Conservation (phyloP, 2,329 filamentous ascomycete species). For the Passalora sequoiae region DNA sequence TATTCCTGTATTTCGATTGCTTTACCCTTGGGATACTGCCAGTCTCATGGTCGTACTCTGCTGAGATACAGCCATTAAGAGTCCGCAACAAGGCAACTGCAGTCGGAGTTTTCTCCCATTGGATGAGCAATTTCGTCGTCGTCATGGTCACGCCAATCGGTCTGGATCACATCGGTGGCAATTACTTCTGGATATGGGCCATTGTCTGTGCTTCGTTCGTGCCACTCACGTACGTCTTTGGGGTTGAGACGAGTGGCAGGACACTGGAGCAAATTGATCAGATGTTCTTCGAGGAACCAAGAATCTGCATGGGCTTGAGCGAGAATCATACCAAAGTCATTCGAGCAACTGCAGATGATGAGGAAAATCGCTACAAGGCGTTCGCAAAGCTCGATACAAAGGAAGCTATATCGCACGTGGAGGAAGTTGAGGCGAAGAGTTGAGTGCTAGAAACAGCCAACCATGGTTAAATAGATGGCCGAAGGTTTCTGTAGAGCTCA, state of each 20-base stretch:
- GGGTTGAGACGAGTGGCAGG: constrained; percentile 29
- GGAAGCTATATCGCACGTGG: not conserved
- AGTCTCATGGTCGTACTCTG: constrained; percentile 39
- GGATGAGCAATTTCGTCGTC: constrained; percentile 45
- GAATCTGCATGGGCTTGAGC: constrained; percentile 33
- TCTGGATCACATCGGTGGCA: constrained; percentile 37
- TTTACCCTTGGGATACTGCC: constrained; percentile 49
- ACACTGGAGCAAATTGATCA: constrained; percentile 27
- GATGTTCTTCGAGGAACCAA: constrained; percentile 33
- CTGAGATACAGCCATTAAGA: constrained; percentile 46
- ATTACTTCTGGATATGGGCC: constrained; percentile 53
- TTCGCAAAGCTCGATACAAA: constrained; percentile 19
- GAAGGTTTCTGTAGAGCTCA: not conserved
- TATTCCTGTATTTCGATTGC: constrained; percentile 52
- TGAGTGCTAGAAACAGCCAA: too few species aligned
- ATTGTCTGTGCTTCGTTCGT: constrained; percentile 49
- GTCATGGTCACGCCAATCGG: constrained; percentile 25
- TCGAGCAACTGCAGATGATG: constrained; percentile 19
- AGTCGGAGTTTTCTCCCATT: constrained; percentile 46
- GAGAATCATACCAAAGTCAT: constrained; percentile 24
- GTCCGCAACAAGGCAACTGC: constrained; percentile 48
- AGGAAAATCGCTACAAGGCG: constrained; percentile 19
- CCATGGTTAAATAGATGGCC: not conserved
- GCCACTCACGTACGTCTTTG: constrained; percentile 40
- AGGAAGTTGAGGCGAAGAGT: constrained; percentile 2